Evolutionary conservation across 192 early-diverging fungal genomes (phyloP), one percentile per base, ranked within the genome.

Genomic region (Radiomyces spectabilis): DNA sequence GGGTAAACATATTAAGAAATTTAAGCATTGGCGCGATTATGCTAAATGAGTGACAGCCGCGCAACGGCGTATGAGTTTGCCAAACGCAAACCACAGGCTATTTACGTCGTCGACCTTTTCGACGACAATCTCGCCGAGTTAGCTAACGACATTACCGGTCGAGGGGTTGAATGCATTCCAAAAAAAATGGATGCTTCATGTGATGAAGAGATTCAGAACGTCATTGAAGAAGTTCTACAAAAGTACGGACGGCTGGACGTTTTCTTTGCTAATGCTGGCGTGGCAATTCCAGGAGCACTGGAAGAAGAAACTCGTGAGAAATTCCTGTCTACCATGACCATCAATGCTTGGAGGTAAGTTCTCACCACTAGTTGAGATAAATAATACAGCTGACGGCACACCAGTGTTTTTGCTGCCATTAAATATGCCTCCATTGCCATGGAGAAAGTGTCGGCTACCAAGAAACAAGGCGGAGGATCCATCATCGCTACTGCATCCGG

Each of bases 191-290:
- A 68, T 51, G 66, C 66, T 9, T 10, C 68, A 22, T 31, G 26
- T 6, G 71, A 74, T 34, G 42, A 22, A 16, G 71, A 64, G 24
- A 69, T 68, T 10, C 66, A 51, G 38, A 29, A 13, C 10, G 54
- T 73, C 18, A n/a, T 69, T n/a, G 32, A 72, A 12, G 46, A 47
- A 13, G 69, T 61, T 0, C 19, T 68, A n/a, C 24, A 34, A 26
- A 52, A n/a, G 5, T 71, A 62, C 34, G 66, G 66, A 5, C 19
- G 66, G 19, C 32, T 68, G 7, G 66, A 68, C 48, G 66, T 68
- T 18, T 68, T 68, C 35, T 68, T 68, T 43, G 66, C 66, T n/a
- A 68, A 68, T 44, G 66, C 68, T 19, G 66, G 63, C 37, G 15
- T 41, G 29, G 64, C 42, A 4, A 2, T 21, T 15, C 47, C 10